Conservation (phyloP, 2,329 filamentous ascomycete species). For the Fusarium neocosmosporiellum region DNA sequence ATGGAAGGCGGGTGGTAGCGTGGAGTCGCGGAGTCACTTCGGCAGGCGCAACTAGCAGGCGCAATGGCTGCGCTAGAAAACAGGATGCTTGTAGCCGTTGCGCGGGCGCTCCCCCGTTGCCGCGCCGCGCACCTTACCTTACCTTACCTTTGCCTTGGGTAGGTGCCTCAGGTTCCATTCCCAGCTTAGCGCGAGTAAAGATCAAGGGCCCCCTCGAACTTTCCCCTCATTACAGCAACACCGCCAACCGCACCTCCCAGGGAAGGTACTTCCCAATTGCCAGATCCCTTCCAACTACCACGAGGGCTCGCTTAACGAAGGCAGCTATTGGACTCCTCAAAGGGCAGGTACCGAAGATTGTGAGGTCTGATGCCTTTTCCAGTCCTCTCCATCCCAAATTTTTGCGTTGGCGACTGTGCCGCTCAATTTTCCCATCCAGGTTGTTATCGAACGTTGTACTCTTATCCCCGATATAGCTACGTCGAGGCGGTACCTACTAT, state of each 20-base stretch:
- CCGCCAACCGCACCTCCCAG: not conserved
- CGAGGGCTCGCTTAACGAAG: not conserved
- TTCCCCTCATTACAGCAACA: slow-evolving; percentile 5
- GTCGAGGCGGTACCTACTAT: slow-evolving; percentile 4
- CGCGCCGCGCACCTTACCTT: slow-evolving; percentile 25
- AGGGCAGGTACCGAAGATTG: not conserved
- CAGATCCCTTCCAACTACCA: not conserved
- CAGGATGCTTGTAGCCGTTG: slow-evolving; percentile 31
- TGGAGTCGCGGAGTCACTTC: slow-evolving; percentile 30
- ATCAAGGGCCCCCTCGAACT: not conserved
- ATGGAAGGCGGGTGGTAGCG: slow-evolving; percentile 23
- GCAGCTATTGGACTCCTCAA: not conserved
- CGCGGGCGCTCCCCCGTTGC: slow-evolving; percentile 23
- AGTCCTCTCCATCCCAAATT: not conserved
- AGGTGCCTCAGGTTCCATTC: not conserved
- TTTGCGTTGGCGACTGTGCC: slow-evolving; percentile 6
- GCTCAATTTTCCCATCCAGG: not conserved
- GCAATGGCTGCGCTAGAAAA: slow-evolving; percentile 35
- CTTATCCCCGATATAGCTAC: slow-evolving; percentile 14
- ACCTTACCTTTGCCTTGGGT: not conserved
- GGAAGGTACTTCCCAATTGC: not conserved
- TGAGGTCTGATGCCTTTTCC: not conserved
- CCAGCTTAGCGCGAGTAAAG: not conserved
- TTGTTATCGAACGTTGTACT: slow-evolving; percentile 10
- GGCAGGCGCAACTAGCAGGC: slow-evolving; percentile 28